Conservation (phyloP, 139 green algal genomes). For the Chlorella sp. region DNA sequence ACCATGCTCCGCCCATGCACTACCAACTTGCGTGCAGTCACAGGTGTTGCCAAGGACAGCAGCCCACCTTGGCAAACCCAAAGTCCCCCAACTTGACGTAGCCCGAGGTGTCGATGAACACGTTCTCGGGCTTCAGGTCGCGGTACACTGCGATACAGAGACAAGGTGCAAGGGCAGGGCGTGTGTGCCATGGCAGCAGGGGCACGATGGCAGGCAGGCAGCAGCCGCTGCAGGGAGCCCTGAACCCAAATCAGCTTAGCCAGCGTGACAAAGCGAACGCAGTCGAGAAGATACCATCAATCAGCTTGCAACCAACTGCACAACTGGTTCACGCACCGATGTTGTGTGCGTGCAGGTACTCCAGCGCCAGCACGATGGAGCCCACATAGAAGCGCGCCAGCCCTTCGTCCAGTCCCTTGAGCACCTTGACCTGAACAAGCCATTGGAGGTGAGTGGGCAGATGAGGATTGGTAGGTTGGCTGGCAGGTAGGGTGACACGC, state of each 20-base stretch:
- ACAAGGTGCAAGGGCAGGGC: too few species aligned
- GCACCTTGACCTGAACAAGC: slow-evolving; percentile 65
- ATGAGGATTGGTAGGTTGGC: too few species aligned
- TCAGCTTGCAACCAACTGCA: too few species aligned
- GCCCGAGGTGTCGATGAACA: slow-evolving; percentile 92
- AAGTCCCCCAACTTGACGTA: slow-evolving; percentile 98
- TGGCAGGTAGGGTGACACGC: too few species aligned
- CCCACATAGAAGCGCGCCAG: slow-evolving; percentile 93
- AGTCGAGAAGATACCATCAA: too few species aligned
- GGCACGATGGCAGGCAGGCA: too few species aligned
- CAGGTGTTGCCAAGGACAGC: not conserved
- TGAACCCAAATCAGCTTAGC: too few species aligned
- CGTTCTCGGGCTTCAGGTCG: slow-evolving; percentile 98
- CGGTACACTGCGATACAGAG: slow-evolving; percentile 79
- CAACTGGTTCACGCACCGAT: slow-evolving; percentile 50
- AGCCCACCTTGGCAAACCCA: slow-evolving; percentile 93
- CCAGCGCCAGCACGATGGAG: slow-evolving; percentile 90
- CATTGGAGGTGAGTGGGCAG: too few species aligned
- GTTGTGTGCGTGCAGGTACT: slow-evolving; percentile 95
- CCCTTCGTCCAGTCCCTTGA: slow-evolving; percentile 87
- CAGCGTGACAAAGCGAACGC: too few species aligned
- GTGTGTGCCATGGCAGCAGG: too few species aligned
- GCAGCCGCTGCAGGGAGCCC: too few species aligned
- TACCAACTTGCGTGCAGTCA: not conserved
- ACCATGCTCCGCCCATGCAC: not conserved